phyloP scores from a whole-genome alignment of 352 stramenopile species.

The Globisporangium carolinianum region DNA sequence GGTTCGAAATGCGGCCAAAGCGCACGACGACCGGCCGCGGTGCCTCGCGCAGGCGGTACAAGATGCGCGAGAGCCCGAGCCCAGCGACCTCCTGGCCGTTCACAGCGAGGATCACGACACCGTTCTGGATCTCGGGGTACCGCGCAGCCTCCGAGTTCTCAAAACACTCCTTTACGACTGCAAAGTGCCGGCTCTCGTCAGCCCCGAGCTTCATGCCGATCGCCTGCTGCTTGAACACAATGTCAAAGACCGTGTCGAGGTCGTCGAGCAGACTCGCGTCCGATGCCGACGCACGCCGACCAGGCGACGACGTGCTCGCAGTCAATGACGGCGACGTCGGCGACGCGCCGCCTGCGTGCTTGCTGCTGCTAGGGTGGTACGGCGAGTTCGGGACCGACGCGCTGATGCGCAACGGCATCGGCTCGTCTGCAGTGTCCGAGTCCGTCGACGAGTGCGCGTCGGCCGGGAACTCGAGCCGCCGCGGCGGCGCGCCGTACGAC shows the following conservation, averaged over 20 bases:
- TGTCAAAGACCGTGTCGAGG: constrained; percentile 77
- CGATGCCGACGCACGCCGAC: constrained; percentile 11
- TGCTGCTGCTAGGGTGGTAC: constrained; percentile 7
- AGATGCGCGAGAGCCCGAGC: constrained; percentile 58
- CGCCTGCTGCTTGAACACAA: constrained; percentile 82
- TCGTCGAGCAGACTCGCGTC: constrained; percentile 34
- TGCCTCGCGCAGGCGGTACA: constrained; percentile 72
- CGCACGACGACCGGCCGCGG: constrained; percentile 75
- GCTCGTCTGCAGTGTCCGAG: constrained; percentile 44
- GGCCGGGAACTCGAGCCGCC: constrained; percentile 14
- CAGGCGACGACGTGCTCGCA: constrained; percentile 19
- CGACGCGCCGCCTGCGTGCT: constrained; percentile 1
- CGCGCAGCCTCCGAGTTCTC: constrained; percentile 62
- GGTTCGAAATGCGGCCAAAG: constrained; percentile 57
- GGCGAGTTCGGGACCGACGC: constrained; percentile 10
- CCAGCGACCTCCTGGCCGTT: constrained; percentile 75
- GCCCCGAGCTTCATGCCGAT: constrained; percentile 79
- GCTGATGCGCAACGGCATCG: constrained; percentile 10
- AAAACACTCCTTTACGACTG: constrained; percentile 80
- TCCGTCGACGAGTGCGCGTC: constrained; percentile 30
- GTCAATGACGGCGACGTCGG: constrained; percentile 15
- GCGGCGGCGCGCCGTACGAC: constrained; percentile 1
- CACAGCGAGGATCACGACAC: constrained; percentile 75
- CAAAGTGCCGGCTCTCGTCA: constrained; percentile 64
- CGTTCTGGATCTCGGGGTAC: constrained; percentile 74